These are phyloP conservation scores for Oryza meyeriana DNA, from an alignment of 176 grass and related monocot species.

Conservation along the genomic window DNA sequence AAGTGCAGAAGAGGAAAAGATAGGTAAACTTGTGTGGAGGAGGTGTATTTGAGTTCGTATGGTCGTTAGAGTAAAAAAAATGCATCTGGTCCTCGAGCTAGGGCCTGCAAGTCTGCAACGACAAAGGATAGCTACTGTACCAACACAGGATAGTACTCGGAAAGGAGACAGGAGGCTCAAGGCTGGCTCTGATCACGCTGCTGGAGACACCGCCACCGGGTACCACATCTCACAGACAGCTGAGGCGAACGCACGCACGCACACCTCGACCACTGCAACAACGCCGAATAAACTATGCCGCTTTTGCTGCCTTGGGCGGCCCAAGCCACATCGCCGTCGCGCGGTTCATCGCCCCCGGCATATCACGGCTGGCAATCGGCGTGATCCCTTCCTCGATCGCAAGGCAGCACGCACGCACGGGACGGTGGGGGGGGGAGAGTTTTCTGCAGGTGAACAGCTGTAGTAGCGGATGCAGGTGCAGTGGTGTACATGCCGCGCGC, in stretches of 20 bases:
- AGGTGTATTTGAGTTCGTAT: background rate
- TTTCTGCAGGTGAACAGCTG: background rate
- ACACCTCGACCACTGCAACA: background rate
- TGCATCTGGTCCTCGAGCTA: no score
- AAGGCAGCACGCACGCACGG: no score
- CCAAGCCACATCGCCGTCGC: background rate
- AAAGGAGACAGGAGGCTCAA: no score
- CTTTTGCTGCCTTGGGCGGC: background rate
- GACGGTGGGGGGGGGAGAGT: no score
- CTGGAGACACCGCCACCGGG: no score
- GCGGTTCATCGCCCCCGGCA: conserved; percentile 17
- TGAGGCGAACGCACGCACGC: no score
- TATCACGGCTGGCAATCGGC: conserved; percentile 8
- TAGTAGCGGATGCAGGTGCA: no score
- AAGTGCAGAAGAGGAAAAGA: no score
- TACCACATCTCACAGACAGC: no score
- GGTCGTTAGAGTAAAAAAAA: background rate
- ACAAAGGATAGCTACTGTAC: background rate
- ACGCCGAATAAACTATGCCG: background rate
- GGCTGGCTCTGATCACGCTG: no score
- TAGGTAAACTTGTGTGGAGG: no score
- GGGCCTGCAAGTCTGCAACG: background rate
- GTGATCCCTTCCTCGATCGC: no score
- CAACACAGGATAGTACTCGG: background rate
- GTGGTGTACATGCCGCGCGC: background rate